These are phyloP conservation scores for Lactuca saligna DNA, from an alignment of 129 eudicot genomes.

Conservation along the genomic window DNA sequence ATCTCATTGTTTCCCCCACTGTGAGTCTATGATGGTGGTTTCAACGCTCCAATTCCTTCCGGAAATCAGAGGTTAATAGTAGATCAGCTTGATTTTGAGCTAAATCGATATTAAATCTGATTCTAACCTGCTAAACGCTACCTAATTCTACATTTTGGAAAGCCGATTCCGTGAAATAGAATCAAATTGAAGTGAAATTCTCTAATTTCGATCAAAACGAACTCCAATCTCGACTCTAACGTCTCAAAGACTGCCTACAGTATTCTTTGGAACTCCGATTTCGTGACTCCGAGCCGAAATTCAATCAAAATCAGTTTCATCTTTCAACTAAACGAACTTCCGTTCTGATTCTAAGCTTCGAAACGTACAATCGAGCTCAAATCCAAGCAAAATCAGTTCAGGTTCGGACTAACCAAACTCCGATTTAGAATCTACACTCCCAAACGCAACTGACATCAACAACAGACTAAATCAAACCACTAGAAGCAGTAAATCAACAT, in stretches of 20 bases:
- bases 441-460: constrained; percentile 1
- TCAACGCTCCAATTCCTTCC: not conserved
- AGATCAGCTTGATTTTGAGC: not conserved
- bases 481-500: constrained; percentile 7
- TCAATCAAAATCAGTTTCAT: constrained; percentile 6
- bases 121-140: constrained; percentile 13
- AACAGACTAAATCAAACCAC: constrained; percentile 11
- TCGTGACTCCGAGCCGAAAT: constrained; percentile 1
- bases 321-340: constrained; percentile 2
- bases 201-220: constrained; percentile 11
- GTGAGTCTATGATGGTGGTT: constrained; percentile 12
- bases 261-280: constrained; percentile 6
- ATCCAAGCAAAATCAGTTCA: constrained; percentile 15
- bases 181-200: constrained; percentile 11
- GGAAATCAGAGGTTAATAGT: constrained; percentile 8
- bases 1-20: constrained; percentile 3
- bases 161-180: constrained; percentile 7
- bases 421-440: constrained; percentile 12
- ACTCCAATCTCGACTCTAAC: constrained; percentile 18
- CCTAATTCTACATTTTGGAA: constrained; percentile 1
- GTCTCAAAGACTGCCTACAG: not conserved
- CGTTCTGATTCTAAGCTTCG: constrained; percentile 8
- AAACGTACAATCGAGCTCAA: constrained; percentile 19
- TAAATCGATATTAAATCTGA: constrained; percentile 8
- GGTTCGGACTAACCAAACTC: not conserved